Evolutionary conservation across 106 monocot genomes (phyloP).

Genomic region (Agapanthus africanus): DNA sequence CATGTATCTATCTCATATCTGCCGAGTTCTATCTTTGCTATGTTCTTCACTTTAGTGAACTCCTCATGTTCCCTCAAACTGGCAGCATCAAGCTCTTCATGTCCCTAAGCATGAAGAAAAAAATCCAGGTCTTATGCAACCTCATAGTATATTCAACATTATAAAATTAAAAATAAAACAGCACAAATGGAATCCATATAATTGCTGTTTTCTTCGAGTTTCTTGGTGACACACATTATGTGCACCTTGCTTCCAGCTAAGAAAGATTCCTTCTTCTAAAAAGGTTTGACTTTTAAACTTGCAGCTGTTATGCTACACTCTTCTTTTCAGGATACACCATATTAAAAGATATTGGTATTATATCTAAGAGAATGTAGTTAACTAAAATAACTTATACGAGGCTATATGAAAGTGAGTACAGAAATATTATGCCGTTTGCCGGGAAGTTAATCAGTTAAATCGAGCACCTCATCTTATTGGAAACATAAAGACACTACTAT

Average conservation of each 20-base stretch:
- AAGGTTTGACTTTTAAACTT: background rate
- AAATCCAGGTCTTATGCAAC: no score
- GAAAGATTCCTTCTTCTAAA: no score
- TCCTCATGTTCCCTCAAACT: conserved; percentile 96
- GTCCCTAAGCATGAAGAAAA: conserved; percentile 44
- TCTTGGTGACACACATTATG: background rate
- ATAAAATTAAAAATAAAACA: background rate
- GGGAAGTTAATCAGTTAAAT: background rate
- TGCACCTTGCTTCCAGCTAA: background rate
- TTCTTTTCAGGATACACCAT: background rate
- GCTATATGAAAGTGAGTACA: background rate
- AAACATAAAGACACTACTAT: background rate
- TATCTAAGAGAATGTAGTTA: background rate
- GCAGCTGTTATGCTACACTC: background rate
- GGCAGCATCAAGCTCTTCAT: conserved; percentile 96
- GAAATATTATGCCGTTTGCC: background rate
- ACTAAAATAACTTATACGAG: background rate
- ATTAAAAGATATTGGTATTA: background rate
- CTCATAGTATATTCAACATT: background rate
- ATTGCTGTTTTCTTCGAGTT: background rate
- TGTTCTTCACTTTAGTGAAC: conserved; percentile 96
- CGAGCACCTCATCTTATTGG: background rate
- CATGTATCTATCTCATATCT: conserved; percentile 98
- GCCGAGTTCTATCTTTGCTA: conserved; percentile 96
- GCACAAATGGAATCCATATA: background rate